Conservation (phyloP, 495 filamentous ascomycete species). For the Cudoniella acicularis region DNA sequence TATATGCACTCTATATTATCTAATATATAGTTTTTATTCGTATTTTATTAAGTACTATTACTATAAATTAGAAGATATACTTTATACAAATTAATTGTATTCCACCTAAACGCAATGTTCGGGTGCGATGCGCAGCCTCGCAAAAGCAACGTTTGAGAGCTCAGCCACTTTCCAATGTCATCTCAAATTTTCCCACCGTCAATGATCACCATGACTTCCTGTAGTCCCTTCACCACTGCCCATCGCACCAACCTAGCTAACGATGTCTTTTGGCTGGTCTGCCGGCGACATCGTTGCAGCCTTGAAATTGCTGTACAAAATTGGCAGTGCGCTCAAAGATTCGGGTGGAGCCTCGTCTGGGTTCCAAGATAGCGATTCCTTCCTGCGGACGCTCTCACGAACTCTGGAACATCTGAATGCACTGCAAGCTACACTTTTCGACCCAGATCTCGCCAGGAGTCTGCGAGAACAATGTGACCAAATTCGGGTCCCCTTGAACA, state of each 20-base stretch:
- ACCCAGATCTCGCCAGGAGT: neutral
- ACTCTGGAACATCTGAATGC: neutral
- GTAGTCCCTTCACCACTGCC: neutral
- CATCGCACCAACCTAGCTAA: neutral
- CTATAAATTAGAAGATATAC: too few species aligned
- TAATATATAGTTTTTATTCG: neutral
- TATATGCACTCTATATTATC: neutral
- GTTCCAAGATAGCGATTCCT: neutral
- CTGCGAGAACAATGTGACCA: neutral
- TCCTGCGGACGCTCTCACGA: neutral
- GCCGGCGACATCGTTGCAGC: too few species aligned
- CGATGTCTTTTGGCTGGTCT: slow-evolving; percentile 18
- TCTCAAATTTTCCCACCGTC: neutral
- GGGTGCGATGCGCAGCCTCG: too few species aligned
- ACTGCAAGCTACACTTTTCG: neutral
- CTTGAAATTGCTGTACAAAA: neutral
- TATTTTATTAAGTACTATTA: neutral
- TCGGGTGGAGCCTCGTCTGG: slow-evolving; percentile 7
- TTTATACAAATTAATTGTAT: too few species aligned
- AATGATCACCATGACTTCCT: neutral
- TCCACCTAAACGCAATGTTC: too few species aligned
- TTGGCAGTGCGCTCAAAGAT: slow-evolving; percentile 4
- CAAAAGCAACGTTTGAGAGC: too few species aligned
- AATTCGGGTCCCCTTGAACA: neutral
- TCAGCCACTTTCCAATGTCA: too few species aligned